Conservation (phyloP, 2,329 filamentous ascomycete genomes). For the Xylogone sp. region DNA sequence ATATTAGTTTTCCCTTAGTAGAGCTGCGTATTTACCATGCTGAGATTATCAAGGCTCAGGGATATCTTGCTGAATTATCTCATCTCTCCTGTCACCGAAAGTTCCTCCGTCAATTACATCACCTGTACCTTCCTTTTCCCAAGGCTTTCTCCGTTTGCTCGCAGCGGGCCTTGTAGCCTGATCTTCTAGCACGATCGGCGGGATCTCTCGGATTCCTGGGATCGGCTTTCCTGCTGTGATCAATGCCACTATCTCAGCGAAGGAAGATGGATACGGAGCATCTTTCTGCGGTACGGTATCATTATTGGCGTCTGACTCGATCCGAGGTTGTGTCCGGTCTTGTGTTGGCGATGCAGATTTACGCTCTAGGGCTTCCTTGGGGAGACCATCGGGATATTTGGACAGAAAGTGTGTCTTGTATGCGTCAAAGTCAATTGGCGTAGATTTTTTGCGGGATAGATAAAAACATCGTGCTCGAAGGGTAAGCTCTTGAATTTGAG, state of each 20-base stretch:
- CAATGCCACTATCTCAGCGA: conserved; percentile 81
- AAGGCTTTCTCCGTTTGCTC: conserved; percentile 59
- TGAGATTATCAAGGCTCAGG: conserved; percentile 10
- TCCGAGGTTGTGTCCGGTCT: conserved; percentile 3
- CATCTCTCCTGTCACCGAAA: conserved; percentile 25
- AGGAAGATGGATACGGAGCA: conserved; percentile 75
- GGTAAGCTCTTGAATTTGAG: conserved; percentile 53
- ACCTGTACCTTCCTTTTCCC: conserved; percentile 61
- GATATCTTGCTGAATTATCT: conserved; percentile 22
- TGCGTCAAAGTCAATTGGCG: conserved; percentile 58
- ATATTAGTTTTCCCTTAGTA: too few species aligned
- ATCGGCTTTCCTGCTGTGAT: conserved; percentile 80
- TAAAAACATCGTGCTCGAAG: conserved; percentile 69
- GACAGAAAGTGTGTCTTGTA: conserved; percentile 61
- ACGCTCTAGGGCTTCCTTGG: conserved; percentile 4
- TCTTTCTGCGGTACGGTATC: conserved; percentile 29
- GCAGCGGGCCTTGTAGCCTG: conserved; percentile 45
- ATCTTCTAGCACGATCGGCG: conserved; percentile 70
- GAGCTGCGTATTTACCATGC: too few species aligned
- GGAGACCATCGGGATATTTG: conserved; percentile 7
- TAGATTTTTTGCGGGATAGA: conserved; percentile 46
- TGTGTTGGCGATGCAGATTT: conserved; percentile 1
- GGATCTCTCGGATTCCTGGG: conserved; percentile 83
- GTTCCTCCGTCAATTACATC: conserved; percentile 29
- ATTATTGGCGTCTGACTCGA: conserved; percentile 6